These are phyloP conservation scores for Colletotrichum ledebouriae DNA, from an alignment of 2,329 filamentous ascomycete species.

Conservation along the genomic window DNA sequence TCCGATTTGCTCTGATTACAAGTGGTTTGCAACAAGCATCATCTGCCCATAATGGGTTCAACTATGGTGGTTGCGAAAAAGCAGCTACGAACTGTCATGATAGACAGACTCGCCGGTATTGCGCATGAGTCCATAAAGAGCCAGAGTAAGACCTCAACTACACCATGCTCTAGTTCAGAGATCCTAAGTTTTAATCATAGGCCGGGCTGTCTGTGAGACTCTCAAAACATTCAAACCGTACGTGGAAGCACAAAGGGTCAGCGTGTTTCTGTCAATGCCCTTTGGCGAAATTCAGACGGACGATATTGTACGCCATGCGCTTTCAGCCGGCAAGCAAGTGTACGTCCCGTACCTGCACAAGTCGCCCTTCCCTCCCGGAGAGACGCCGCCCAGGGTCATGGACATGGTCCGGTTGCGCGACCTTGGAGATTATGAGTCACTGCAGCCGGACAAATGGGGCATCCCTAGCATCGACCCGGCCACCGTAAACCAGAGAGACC, in stretches of 20 bases:
- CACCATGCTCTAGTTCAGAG: not conserved
- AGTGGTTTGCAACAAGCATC: too few relatives aligned
- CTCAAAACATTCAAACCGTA: slow-evolving; percentile 81
- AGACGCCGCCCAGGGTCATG: slow-evolving; percentile 80
- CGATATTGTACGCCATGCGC: slow-evolving; percentile 83
- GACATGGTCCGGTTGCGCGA: slow-evolving; percentile 89
- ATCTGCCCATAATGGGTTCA: slow-evolving; percentile 59
- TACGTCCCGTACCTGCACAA: slow-evolving; percentile 92
- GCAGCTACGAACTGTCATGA: slow-evolving; percentile 79
- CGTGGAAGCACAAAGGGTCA: slow-evolving; percentile 78
- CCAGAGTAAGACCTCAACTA: slow-evolving; percentile 74
- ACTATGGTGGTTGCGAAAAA: slow-evolving; percentile 77
- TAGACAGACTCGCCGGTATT: slow-evolving; percentile 72
- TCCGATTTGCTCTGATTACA: too few relatives aligned
- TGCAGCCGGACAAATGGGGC: slow-evolving; percentile 88
- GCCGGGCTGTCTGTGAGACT: slow-evolving; percentile 72
- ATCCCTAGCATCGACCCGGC: slow-evolving; percentile 85
- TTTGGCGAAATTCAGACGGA: slow-evolving; percentile 87
- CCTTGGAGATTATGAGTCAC: slow-evolving; percentile 80
- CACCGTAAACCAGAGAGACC: slow-evolving; percentile 75
- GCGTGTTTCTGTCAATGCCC: slow-evolving; percentile 95
- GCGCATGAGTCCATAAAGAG: slow-evolving; percentile 70
- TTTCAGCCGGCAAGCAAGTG: slow-evolving; percentile 83
- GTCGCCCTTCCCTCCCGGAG: slow-evolving; percentile 59
- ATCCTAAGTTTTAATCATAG: slow-evolving; percentile 58